Base-by-base conservation (phyloP, 371 early-diverging fungal genomes). In the Rhizopus stolonifer region DNA sequence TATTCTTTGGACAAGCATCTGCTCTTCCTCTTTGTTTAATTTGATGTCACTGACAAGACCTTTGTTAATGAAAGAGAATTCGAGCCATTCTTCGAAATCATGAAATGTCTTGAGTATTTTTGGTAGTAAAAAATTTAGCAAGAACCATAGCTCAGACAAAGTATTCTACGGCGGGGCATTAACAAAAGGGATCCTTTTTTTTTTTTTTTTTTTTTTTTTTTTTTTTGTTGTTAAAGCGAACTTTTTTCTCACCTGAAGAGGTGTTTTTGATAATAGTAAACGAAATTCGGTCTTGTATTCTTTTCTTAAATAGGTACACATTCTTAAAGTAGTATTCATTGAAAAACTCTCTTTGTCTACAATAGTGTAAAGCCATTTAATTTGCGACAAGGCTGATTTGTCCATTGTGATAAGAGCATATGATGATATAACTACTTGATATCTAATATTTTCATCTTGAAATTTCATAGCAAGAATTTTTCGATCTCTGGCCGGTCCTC, bases 291-390 rank as follows among this genome's bases (percentile, higher is more conserved):
- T 85, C 22, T 79, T 75, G 66, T 99, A 94, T 67, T 83, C 84
- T 59, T 90, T 88, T 42, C 89, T 88, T 52, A 99, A 70, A 18
- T 89, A 90, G n/a, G 70, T 60, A n/a, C 92, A 86, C 44, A 98
- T 80, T 66, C 94, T 96, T 13, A 93, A 91, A 39, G 92, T 80
- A 43, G 87, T 73, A 67, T 98, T 99, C 78, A 99, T 99, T 86
- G 99, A 89, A 63, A 98, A 90, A 66, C 99, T 99, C 25, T 98
- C 99, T 74, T 99, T 99, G 68, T 99, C 99, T 59, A 99, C 92
- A 58, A 99, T 94, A 74, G 92, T 86, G 69, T 98, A 90, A 18
- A 92, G 76, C 95, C 96, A 99, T 63, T 92, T 89, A 64, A 95
- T 83, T 66, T 90, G 89, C 55, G 81, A 75, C 21, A 99, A 75